Base-by-base conservation (phyloP, 495 filamentous ascomycete species). In the Aspergillus indologenus region DNA sequence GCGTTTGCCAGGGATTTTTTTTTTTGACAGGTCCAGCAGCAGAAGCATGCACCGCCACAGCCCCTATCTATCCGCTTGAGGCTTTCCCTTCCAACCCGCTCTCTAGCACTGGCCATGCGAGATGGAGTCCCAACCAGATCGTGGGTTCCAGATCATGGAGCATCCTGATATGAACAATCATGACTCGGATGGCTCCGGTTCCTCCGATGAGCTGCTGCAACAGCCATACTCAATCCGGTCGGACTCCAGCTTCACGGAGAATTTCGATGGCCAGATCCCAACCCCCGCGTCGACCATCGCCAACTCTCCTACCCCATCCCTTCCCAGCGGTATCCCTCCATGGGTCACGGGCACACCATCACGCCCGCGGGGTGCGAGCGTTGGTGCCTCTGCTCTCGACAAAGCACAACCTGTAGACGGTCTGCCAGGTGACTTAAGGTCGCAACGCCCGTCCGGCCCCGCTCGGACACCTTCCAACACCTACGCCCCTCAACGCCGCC, bases 401-500 rank as follows among this genome's bases (percentile, higher is more conserved):
- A 72, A 70, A 31, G 24, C 58, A 12, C 42, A 61, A 1, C 64
- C 64, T 2, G 12, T 72, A 3, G 74, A 78, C 51, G 61, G 63
- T 17, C 61, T 59, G 48, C 62, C 71, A 17, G 64, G 53, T 40
- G 74, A 79, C 15, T 49, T 62, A 49, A 72, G 75, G 49, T 59
- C 75, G 34, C 85, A 87, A 62, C 80, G 86, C 62, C 86, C 86
- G 15, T 79, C 77, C 22, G 83, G 71, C 11, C 86, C 86, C 24
- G 79, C 81, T 56, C 74, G 87, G 61, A 87, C 85, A 23, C 87
- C 87, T 2, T 89, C 86, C 20, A 87, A 79, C 63, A 89, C 88
- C 44, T 91, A 91, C 66, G 85, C 85, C n/a, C 88, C 88, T 40
- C 78, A 87, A 34, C 83, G 90, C n/a, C 80, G 86, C 55, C 90